Evolutionary conservation across 176 grass and related monocot species (phyloP), one percentile per base, ranked within the genome.

Genomic region (Thinopyrum elongatum): DNA sequence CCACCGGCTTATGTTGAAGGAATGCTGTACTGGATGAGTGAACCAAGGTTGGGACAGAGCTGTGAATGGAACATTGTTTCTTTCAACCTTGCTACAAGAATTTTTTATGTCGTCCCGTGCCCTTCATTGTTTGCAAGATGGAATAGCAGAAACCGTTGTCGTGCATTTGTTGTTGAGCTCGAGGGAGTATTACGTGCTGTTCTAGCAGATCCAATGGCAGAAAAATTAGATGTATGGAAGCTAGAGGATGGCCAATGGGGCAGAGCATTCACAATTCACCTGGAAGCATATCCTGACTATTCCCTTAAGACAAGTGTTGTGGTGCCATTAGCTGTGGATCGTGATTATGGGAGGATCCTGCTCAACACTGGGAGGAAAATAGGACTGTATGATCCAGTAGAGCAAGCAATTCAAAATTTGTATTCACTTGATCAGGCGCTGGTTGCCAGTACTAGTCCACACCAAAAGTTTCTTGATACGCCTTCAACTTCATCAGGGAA

Each of bases 191-290:
- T 58, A 14, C 57, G 64, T 25, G 21, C 29, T 70, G 65, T 71
- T 71, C 46, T 82, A 35, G 46, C 80, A 10, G 22, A 83, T 39
- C 80, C 47, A 15, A 6, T 29, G 21, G 35, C 64, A 42, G 46
- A 80, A 8, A 42, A 7, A 14, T 23, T 82, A 35, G 80, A 70
- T 33, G 30, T 71, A 57, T 58, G 64, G 80, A 83, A 83, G 80
- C 33, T n/a, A 49, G 80, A 58, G 80, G 21, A 39, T 58, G 44
- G 46, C 30, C 47, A 71, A 83, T 83, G 80, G 44, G 60, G 25
- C 11, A 63, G 60, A 63, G 60, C 60, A 28, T 28, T 2, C 60
- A 28, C 60, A 63, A 28, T 63, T 63, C 25, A 63, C 60, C 12
- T 63, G 25, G 26, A 63, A 28, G 60, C 60, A 63, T 63, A 5